Evolutionary conservation across 257 asterid genomes (phyloP).

Genomic region (Galeopsis tetrahit): DNA sequence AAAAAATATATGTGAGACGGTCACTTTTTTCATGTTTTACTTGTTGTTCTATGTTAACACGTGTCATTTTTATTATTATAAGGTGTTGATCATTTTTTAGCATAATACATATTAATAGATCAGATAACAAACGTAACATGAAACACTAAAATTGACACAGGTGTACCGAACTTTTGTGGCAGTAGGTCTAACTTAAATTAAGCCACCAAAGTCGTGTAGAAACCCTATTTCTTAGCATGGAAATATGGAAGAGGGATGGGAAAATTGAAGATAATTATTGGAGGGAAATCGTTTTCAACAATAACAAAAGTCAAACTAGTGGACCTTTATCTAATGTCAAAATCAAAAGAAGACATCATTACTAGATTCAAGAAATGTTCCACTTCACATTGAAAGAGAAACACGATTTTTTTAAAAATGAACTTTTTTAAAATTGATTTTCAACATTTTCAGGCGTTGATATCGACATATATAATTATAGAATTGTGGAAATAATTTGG

Average conservation of each 20-base stretch:
- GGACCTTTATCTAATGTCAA: constrained; percentile 34
- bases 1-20: too few relatives aligned
- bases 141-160: too few relatives aligned
- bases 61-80: too few relatives aligned
- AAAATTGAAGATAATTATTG: constrained; percentile 13
- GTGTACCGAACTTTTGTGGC: not conserved
- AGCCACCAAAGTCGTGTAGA: constrained; percentile 23
- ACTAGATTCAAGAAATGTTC: constrained; percentile 11
- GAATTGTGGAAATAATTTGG: constrained; percentile 1
- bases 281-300: constrained; percentile 38
- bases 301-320: constrained; percentile 37
- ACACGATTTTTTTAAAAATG: constrained; percentile 33
- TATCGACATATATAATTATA: not conserved
- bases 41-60: too few relatives aligned
- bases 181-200: constrained; percentile 14
- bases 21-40: too few relatives aligned
- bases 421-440: not conserved
- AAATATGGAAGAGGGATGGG: constrained; percentile 20
- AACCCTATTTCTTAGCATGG: constrained; percentile 10
- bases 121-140: too few relatives aligned
- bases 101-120: too few relatives aligned
- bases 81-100: too few relatives aligned
- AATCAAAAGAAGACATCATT: constrained; percentile 28
- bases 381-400: constrained; percentile 26
- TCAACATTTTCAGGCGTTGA: constrained; percentile 18